These are phyloP conservation scores for Ustulina deusta DNA, from an alignment of 2,329 filamentous ascomycete genomes.

Conservation along the genomic window DNA sequence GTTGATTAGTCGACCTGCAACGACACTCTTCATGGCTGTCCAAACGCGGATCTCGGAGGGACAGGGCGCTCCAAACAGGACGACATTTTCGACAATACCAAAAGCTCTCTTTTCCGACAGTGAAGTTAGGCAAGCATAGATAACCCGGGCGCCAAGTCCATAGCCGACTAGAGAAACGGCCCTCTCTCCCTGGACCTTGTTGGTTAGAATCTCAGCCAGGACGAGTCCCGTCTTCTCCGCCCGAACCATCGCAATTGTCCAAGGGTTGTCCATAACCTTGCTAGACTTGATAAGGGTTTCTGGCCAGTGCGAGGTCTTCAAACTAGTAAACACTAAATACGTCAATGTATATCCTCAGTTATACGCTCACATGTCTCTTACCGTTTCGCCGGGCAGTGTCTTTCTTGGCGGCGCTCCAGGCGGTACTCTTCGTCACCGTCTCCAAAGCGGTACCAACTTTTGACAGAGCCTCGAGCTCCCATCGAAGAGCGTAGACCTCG, in stretches of 20 bases:
- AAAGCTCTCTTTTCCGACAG: conserved; percentile 84
- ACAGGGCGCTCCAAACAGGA: conserved; percentile 85
- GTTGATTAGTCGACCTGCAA: conserved; percentile 87
- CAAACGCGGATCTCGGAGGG: conserved; percentile 79
- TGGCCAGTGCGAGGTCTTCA: conserved; percentile 73
- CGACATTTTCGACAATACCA: conserved; percentile 84
- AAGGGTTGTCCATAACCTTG: conserved; percentile 84
- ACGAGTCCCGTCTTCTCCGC: conserved; percentile 77
- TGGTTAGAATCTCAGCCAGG: conserved; percentile 85
- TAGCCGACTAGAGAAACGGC: conserved; percentile 86
- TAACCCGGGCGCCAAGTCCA: conserved; percentile 82
- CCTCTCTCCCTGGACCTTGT: conserved; percentile 83
- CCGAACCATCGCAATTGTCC: conserved; percentile 79
- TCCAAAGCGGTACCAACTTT: conserved; percentile 84
- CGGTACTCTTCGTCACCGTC: conserved; percentile 79
- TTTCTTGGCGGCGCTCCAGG: conserved; percentile 78
- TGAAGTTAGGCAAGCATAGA: conserved; percentile 82
- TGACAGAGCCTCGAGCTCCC: conserved; percentile 81
- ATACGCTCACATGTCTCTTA: conserved; percentile 51
- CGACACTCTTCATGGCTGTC: conserved; percentile 81
- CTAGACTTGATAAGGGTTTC: conserved; percentile 73
- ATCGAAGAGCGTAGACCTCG: conserved; percentile 86
- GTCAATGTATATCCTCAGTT: conserved; percentile 37
- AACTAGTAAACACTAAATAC: conserved; percentile 62
- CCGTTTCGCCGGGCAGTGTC: conserved; percentile 61